phyloP scores from a whole-genome alignment of 768 basidiomycete genomes.

The Mycena rosella region DNA sequence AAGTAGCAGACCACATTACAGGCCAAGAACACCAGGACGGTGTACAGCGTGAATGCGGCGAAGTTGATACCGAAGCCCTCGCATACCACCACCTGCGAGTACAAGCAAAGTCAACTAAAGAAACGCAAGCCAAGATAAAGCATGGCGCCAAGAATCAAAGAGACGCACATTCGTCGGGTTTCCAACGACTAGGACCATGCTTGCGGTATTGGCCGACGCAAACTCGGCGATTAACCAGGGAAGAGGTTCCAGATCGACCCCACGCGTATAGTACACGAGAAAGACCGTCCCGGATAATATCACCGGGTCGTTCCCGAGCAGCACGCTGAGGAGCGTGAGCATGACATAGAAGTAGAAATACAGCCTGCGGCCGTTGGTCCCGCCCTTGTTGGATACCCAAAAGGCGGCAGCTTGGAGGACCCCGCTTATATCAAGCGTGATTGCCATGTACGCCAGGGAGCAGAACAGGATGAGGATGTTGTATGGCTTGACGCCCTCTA shows the following conservation, averaged over 20 bases:
- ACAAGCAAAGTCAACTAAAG: neutral
- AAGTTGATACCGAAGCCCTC: conserved; percentile 85
- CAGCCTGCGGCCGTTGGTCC: conserved; percentile 73
- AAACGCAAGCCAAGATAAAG: too few species aligned
- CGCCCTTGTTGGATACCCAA: conserved; percentile 87
- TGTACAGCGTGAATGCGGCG: conserved; percentile 83
- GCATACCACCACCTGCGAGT: neutral
- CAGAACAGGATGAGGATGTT: conserved; percentile 95
- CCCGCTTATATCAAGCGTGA: conserved; percentile 92
- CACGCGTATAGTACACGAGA: conserved; percentile 86
- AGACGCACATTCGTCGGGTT: conserved; percentile 95
- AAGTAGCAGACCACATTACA: conserved; percentile 70
- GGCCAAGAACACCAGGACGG: conserved; percentile 83
- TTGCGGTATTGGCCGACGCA: conserved; percentile 83
- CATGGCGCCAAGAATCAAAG: too few species aligned
- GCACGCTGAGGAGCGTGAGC: conserved; percentile 79
- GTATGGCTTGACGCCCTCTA: conserved; percentile 84
- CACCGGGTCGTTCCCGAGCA: conserved; percentile 94
- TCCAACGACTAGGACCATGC: conserved; percentile 81
- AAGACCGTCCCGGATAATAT: conserved; percentile 93
- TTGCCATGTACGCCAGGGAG: conserved; percentile 92
- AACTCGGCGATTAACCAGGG: conserved; percentile 84
- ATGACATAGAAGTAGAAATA: conserved; percentile 88
- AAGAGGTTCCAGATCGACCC: conserved; percentile 66
- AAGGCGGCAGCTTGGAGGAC: conserved; percentile 89